Evolutionary conservation across 495 filamentous ascomycete species (phyloP).

Genomic region (Alectoria sarmentosa): DNA sequence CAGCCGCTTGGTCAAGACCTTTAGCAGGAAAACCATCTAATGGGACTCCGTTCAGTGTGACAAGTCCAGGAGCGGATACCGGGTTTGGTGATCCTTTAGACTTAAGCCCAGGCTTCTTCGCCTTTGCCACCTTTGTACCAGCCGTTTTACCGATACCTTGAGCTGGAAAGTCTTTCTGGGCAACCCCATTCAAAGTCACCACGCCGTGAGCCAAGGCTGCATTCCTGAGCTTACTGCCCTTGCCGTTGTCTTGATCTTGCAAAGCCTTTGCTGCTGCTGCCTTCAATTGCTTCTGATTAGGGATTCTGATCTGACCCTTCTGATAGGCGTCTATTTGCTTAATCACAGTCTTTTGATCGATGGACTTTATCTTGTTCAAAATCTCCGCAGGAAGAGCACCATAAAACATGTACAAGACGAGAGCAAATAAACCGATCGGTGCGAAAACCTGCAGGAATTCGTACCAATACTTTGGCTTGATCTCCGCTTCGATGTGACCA

Average conservation of each 20-base stretch:
- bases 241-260: constrained; percentile 18
- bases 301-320: constrained; percentile 23
- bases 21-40: constrained; percentile 13
- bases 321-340: constrained; percentile 24
- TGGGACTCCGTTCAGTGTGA: constrained; percentile 16
- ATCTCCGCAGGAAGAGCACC: constrained; percentile 26
- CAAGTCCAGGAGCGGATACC: not conserved
- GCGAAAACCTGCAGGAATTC: constrained; percentile 47
- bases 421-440: constrained; percentile 27
- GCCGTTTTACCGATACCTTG: not conserved
- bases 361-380: constrained; percentile 22
- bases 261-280: constrained; percentile 20
- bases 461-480: constrained; percentile 39
- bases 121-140: not conserved
- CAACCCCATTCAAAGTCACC: constrained; percentile 17
- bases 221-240: constrained; percentile 17
- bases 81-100: constrained; percentile 1
- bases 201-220: constrained; percentile 18
- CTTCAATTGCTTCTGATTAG: constrained; percentile 21
- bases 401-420: constrained; percentile 30
- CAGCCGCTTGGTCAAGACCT: constrained; percentile 5
- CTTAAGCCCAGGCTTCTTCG: not conserved
- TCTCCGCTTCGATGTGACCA: constrained; percentile 40
- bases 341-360: constrained; percentile 22
- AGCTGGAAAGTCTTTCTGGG: constrained; percentile 9